These are phyloP conservation scores for Podospora didyma DNA, from an alignment of 495 filamentous ascomycete species.

Conservation along the genomic window DNA sequence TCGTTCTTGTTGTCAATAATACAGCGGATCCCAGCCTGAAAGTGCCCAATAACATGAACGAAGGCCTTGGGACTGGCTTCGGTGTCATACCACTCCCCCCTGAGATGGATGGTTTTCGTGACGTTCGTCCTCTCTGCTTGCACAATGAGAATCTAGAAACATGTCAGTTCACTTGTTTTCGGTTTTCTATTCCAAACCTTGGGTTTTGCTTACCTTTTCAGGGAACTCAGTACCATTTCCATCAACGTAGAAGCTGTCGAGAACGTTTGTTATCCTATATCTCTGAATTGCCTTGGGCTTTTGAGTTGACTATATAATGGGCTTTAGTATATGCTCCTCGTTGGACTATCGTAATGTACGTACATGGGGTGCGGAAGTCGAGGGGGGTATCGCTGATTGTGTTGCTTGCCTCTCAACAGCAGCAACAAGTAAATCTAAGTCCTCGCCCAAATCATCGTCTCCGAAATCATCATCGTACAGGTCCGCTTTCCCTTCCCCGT, in stretches of 20 bases:
- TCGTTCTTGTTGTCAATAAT: constrained; percentile 66
- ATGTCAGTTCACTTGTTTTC: neutral
- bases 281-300: constrained; percentile 72
- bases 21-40: constrained; percentile 61
- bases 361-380: constrained; percentile 39
- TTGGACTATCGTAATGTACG: constrained; percentile 36
- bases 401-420: constrained; percentile 57
- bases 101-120: constrained; percentile 66
- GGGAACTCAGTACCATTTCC: constrained; percentile 53
- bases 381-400: constrained; percentile 32
- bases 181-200: neutral
- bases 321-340: constrained; percentile 27
- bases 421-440: constrained; percentile 57
- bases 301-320: constrained; percentile 42
- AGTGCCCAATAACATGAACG: constrained; percentile 82
- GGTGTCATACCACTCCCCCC: constrained; percentile 80
- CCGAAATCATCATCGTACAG: constrained; percentile 41
- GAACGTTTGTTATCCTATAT: constrained; percentile 70
- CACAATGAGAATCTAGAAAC: constrained; percentile 64
- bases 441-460: constrained; percentile 59
- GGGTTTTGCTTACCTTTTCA: constrained; percentile 60
- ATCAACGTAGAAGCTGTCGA: constrained; percentile 61
- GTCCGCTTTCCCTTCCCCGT: constrained; percentile 8
- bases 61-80: constrained; percentile 67
- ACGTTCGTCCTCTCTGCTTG: constrained; percentile 65